Base-by-base conservation (phyloP, 352 stramenopile species). In the Blastocystis sp. region DNA sequence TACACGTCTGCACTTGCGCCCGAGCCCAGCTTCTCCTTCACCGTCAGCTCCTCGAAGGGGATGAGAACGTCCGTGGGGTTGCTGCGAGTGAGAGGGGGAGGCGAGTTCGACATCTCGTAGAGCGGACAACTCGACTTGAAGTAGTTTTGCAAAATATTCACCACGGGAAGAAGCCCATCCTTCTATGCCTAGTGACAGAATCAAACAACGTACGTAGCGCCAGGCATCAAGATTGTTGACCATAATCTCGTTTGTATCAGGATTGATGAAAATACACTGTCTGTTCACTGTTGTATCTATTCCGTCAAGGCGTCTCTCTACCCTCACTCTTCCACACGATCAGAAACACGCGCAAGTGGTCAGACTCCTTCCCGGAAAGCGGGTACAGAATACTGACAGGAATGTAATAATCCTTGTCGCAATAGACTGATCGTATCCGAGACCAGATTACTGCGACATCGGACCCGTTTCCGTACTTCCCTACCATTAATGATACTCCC, bases 231-330 rank as follows among this genome's bases (percentile, higher is more conserved):
- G 54, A 51, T 51, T 51, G 18, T 64, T 42, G 21, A 81, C 63
- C 9, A 63, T 4, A 9, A 81, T 64, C 42, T 81, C 69, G 16
- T 81, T 81, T 21, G 54, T 81, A 11, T 44, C 29, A 18, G 3
- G 51, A 51, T 81, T 57, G 3, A 81, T 40, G 42, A 63, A 81
- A 11, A 27, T 36, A 32, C 69, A 81, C 46, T 64, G 27, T 29
- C 63, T 81, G 36, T 81, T 81, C 21, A 81, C 69, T 34, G 69
- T 81, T 46, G 69, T 81, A 61, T 81, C 69, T 81, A 46, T 4
- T 18, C 46, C 40, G 44, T 42, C 18, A 16, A 21, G 3, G 24
- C 14, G 36, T 2, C 4, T n/a, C 11, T 42, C 27, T 21, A 40
- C 11, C 2, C n/a, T n/a, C 4, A 81, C 69, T 81, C 32, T 81